Evolutionary conservation across 169 alveolate species (phyloP).

Genomic region (Theileria annulata): DNA sequence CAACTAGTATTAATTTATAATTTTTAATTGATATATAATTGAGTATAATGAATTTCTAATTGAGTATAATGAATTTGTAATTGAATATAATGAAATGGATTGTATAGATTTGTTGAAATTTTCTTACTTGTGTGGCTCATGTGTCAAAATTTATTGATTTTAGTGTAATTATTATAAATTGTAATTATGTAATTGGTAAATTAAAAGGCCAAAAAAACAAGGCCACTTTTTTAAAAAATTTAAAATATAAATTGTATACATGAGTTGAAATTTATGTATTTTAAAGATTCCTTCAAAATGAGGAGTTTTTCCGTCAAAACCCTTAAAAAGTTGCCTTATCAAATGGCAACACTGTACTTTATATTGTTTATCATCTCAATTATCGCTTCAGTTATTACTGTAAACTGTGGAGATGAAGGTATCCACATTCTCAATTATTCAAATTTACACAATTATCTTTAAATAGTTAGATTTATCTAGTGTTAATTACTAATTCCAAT

Average conservation of each 20-base stretch:
- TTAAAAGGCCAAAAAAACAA: neutral
- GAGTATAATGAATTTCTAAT: too few relatives aligned
- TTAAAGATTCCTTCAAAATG: conserved; percentile 2
- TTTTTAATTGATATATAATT: too few relatives aligned
- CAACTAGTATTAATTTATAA: neutral
- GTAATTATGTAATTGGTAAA: neutral
- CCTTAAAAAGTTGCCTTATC: conserved; percentile 13
- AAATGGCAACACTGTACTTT: conserved; percentile 44
- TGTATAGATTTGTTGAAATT: too few relatives aligned
- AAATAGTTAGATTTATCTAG: neutral
- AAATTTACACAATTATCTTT: neutral
- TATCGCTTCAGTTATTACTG: conserved; percentile 26
- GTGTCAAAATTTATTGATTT: neutral
- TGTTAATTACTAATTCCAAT: neutral
- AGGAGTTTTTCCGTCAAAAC: neutral
- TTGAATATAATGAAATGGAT: too few relatives aligned
- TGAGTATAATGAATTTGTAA: too few relatives aligned
- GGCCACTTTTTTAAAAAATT: neutral
- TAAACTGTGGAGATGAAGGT: conserved; percentile 58
- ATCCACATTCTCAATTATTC: neutral
- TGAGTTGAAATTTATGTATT: neutral
- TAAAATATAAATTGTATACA: neutral
- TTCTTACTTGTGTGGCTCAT: neutral
- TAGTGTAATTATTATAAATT: neutral
- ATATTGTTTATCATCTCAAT: conserved; percentile 33